A percentile compares a stretch with the other conserved stretches of the same genome.
These are phyloP conservation scores for Mallotus repandus DNA, from an alignment of 441 rosid species.

Conservation along the genomic window DNA sequence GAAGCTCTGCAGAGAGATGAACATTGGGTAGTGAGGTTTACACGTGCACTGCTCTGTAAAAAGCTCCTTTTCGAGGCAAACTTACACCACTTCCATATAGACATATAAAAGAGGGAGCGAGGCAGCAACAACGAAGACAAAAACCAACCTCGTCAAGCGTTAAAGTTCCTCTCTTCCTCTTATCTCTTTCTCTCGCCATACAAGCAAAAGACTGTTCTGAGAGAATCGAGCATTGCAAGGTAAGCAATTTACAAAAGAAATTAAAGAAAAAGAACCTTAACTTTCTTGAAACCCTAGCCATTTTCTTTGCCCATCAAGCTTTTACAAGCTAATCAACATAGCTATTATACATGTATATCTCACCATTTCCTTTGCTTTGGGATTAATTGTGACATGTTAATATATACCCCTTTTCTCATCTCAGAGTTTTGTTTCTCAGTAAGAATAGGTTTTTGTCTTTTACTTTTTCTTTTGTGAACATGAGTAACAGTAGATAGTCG, in stretches of 20 bases:
- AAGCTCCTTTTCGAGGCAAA: conserved; percentile 50
- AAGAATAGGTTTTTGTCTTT: no score
- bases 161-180: conserved; percentile 13
- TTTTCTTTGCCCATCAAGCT: neutral
- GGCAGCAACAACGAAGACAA: conserved; percentile 22
- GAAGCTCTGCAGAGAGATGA: conserved; percentile 29
- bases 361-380: no score
- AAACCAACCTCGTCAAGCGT: conserved; percentile 24
- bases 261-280: neutral
- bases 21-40: conserved; percentile 39
- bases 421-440: neutral
- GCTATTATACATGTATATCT: no score
- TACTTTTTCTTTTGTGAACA: no score
- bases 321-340: no score
- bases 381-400: no score
- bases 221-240: conserved; percentile 21
- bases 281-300: neutral
- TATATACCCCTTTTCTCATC: neutral
- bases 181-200: conserved; percentile 24
- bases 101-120: conserved; percentile 16
- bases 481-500: no score
- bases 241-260: neutral
- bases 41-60: conserved; percentile 50
- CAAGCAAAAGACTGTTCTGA: conserved; percentile 11
- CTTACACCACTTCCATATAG: neutral